A percentile compares a stretch with the other conserved stretches of the same genome.
Evolutionary conservation across 2,329 filamentous ascomycete genomes (phyloP).

Genomic region (Aspergillus brunneoviolaceus): DNA sequence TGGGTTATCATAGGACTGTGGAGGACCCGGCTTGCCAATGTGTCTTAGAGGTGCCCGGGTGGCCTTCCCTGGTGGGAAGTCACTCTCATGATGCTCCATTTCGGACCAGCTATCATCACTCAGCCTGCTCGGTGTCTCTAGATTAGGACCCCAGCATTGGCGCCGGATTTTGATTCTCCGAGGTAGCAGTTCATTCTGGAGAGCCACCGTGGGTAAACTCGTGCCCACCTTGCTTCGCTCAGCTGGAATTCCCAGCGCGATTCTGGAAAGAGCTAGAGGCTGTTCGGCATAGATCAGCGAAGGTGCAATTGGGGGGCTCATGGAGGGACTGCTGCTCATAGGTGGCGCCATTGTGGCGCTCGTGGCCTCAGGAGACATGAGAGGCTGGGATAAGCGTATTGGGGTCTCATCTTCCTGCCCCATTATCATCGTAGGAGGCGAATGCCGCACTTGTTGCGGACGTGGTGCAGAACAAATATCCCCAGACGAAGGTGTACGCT

Average conservation of each 20-base stretch:
- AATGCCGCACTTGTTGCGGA: conserved; percentile 19
- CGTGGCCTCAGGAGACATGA: conserved; percentile 23
- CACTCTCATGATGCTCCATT: conserved; percentile 36
- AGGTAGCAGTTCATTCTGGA: conserved; percentile 39
- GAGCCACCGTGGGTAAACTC: conserved; percentile 34
- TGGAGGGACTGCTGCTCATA: conserved; percentile 34
- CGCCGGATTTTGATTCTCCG: conserved; percentile 30
- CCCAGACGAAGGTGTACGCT: conserved; percentile 36
- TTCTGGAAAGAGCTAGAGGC: conserved; percentile 1
- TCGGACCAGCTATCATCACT: conserved; percentile 25
- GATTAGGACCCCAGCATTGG: conserved; percentile 18
- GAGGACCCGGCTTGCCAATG: conserved; percentile 21
- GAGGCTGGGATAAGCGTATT: conserved; percentile 7
- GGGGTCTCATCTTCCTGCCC: neutral
- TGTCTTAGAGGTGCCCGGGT: conserved; percentile 19
- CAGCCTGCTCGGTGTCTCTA: conserved; percentile 16
- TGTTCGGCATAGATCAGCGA: conserved; percentile 5
- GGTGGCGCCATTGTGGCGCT: conserved; percentile 42
- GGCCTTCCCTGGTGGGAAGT: conserved; percentile 29
- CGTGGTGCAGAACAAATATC: conserved; percentile 32
- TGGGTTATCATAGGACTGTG: conserved; percentile 19
- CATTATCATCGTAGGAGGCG: conserved; percentile 16
- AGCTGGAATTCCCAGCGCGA: neutral
- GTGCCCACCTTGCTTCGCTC: conserved; percentile 13
- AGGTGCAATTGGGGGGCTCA: conserved; percentile 20